Conservation (phyloP, 371 early-diverging fungal genomes). For the Rozella allomycis region DNA sequence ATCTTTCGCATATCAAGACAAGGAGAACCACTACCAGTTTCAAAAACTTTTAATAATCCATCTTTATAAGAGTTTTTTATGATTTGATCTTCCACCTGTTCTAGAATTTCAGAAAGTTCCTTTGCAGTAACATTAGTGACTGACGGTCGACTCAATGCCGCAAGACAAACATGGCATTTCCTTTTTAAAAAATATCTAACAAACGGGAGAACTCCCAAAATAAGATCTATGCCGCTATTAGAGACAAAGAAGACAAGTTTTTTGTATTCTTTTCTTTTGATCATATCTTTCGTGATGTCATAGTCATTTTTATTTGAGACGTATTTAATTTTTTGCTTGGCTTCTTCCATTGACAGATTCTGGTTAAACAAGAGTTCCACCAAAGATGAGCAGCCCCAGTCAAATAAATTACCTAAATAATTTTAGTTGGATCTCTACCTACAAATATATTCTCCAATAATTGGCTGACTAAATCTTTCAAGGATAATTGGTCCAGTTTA, state of each 20-base stretch:
- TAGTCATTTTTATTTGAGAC: too few species aligned
- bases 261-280: slow-evolving; percentile 15
- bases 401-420: slow-evolving; percentile 41
- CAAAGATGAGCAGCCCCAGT: slow-evolving; percentile 27
- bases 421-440: slow-evolving; percentile 6
- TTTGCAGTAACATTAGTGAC: slow-evolving; percentile 43
- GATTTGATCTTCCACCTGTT: slow-evolving; percentile 14
- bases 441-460: slow-evolving; percentile 37
- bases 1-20: slow-evolving; percentile 38
- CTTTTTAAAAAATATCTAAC: slow-evolving; percentile 20
- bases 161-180: slow-evolving; percentile 35
- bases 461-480: slow-evolving; percentile 7
- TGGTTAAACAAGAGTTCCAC: too few species aligned
- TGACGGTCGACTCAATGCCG: slow-evolving; percentile 40
- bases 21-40: slow-evolving; percentile 38
- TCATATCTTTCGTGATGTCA: too few species aligned
- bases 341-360: too few species aligned
- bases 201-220: slow-evolving; percentile 35
- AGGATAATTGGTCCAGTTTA: slow-evolving; percentile 15
- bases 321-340: too few species aligned
- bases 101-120: slow-evolving; percentile 25
- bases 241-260: slow-evolving; percentile 42
- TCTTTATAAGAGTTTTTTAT: slow-evolving; percentile 7
- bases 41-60: slow-evolving; percentile 19
- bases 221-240: slow-evolving; percentile 44